Evolutionary conservation across 768 basidiomycete genomes (phyloP).

Genomic region (Trametes cubensis): DNA sequence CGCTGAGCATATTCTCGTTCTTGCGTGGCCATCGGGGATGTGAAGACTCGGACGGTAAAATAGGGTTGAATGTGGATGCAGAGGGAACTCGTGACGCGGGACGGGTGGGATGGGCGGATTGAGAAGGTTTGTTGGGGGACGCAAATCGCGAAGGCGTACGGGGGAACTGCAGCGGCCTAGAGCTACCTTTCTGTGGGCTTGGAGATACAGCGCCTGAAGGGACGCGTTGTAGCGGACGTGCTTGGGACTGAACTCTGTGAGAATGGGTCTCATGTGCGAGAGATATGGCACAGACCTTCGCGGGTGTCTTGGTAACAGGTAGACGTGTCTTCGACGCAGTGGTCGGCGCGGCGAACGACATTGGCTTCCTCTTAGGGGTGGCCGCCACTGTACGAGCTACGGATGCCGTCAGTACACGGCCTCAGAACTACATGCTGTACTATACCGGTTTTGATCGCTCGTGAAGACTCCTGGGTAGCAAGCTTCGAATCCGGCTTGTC

Average conservation of each 20-base stretch:
- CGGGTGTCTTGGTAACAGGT: slow-evolving; percentile 34
- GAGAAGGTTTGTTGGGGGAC: slow-evolving; percentile 48
- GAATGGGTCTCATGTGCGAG: neutral
- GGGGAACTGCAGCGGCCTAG: slow-evolving; percentile 32
- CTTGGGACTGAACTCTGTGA: slow-evolving; percentile 23
- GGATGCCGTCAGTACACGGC: slow-evolving; percentile 8
- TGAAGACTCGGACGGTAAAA: slow-evolving; percentile 46
- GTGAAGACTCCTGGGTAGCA: slow-evolving; percentile 38
- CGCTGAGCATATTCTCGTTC: slow-evolving; percentile 77
- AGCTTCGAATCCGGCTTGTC: slow-evolving; percentile 20
- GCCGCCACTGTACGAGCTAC: slow-evolving; percentile 49
- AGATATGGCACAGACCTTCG: slow-evolving; percentile 28
- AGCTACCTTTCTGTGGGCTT: slow-evolving; percentile 38
- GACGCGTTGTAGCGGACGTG: slow-evolving; percentile 34
- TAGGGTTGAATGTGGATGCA: slow-evolving; percentile 71
- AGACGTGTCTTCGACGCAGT: slow-evolving; percentile 51
- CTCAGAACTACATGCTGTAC: neutral
- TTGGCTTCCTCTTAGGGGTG: slow-evolving; percentile 56
- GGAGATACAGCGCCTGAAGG: slow-evolving; percentile 35
- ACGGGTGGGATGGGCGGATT: slow-evolving; percentile 34
- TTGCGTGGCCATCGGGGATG: slow-evolving; percentile 65
- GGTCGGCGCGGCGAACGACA: slow-evolving; percentile 52
- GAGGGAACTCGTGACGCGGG: slow-evolving; percentile 49
- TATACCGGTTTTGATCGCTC: slow-evolving; percentile 65
- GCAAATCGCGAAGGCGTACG: slow-evolving; percentile 42